phyloP scores from a whole-genome alignment of 139 green algal species.

The Chlorella sp. region DNA sequence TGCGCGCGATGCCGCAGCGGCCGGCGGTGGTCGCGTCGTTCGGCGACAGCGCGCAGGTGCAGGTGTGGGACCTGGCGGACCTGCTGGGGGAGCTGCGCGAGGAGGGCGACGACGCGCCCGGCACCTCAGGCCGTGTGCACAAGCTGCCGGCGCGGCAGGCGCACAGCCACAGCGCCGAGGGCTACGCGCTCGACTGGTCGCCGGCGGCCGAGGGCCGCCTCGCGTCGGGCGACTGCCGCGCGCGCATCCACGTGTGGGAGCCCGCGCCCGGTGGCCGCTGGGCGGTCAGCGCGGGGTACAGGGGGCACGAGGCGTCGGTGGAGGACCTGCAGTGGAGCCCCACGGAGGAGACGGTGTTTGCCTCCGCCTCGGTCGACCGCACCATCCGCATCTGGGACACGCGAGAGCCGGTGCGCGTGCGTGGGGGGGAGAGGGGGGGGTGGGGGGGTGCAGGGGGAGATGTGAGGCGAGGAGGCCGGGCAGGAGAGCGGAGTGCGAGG shows the following conservation, averaged over 20 bases:
- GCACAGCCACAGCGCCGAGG: slow-evolving; percentile 78
- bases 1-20: slow-evolving; percentile 89
- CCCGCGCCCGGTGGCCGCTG: slow-evolving; percentile 72
- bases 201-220: slow-evolving; percentile 66
- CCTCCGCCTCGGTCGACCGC: slow-evolving; percentile 78
- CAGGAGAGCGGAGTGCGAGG: neutral
- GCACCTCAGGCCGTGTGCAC: slow-evolving; percentile 23
- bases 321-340: slow-evolving; percentile 98
- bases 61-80: slow-evolving; percentile 72
- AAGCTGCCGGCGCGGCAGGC: slow-evolving; percentile 24
- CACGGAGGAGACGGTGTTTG: slow-evolving; percentile 91
- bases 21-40: slow-evolving; percentile 87
- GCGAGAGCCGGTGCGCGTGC: slow-evolving; percentile 54
- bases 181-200: slow-evolving; percentile 92
- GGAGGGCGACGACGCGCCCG: slow-evolving; percentile 32
- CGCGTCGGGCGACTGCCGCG: slow-evolving; percentile 59
- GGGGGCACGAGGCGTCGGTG: slow-evolving; percentile 68
- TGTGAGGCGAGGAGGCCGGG: neutral
- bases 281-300: slow-evolving; percentile 57
- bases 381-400: slow-evolving; percentile 91
- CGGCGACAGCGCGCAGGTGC: slow-evolving; percentile 85
- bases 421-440: too few species aligned
- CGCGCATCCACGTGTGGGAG: slow-evolving; percentile 89
- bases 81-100: slow-evolving; percentile 67
- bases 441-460: neutral